Conservation (phyloP, 2,329 filamentous ascomycete genomes). For the Fusarium kyushuense region DNA sequence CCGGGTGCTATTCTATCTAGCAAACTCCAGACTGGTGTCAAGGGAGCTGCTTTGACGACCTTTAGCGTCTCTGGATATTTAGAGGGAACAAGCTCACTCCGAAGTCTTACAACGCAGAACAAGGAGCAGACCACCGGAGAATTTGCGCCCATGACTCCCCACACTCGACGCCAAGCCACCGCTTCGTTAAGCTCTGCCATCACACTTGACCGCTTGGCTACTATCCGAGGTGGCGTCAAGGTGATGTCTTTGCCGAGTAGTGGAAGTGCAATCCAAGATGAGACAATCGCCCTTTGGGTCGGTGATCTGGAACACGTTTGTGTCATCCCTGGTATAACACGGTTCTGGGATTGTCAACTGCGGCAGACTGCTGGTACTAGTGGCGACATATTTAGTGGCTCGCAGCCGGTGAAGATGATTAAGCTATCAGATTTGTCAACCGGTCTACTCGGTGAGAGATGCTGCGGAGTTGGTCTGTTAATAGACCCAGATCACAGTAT, state of each 20-base stretch:
- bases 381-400: constrained; percentile 67
- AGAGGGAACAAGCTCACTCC: constrained; percentile 69
- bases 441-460: constrained; percentile 68
- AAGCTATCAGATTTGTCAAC: constrained; percentile 65
- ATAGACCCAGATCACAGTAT: constrained; percentile 50
- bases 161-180: constrained; percentile 67
- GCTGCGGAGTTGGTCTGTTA: constrained; percentile 63
- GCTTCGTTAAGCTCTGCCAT: constrained; percentile 57
- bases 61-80: constrained; percentile 71
- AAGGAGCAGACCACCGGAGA: constrained; percentile 59
- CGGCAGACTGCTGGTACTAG: constrained; percentile 63
- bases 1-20: constrained; percentile 60
- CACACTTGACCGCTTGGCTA: constrained; percentile 64
- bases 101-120: constrained; percentile 53
- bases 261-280: constrained; percentile 61
- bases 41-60: constrained; percentile 68
- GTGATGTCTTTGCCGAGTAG: constrained; percentile 60
- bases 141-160: constrained; percentile 74
- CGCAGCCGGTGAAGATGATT: constrained; percentile 67
- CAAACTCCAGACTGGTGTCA: constrained; percentile 64
- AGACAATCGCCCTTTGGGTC: constrained; percentile 69
- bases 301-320: constrained; percentile 68
- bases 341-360: constrained; percentile 71
- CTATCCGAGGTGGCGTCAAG: constrained; percentile 65
- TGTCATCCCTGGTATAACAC: constrained; percentile 65